A percentile compares a stretch with the other conserved stretches of the same genome.
phyloP scores from a whole-genome alignment of 768 basidiomycete species.

The Podaxis carcinomalis region DNA sequence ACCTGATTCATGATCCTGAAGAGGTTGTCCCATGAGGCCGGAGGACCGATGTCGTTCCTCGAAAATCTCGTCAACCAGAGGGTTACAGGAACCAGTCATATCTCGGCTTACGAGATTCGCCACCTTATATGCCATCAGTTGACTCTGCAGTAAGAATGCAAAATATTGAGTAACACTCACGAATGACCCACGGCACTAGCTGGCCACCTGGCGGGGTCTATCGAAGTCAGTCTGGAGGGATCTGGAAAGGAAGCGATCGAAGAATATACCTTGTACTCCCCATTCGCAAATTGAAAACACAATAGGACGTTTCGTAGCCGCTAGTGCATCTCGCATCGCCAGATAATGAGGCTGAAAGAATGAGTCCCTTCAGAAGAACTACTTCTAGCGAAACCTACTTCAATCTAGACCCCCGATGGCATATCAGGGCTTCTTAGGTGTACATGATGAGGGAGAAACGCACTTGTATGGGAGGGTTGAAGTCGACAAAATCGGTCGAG shows the following conservation, averaged over 20 bases:
- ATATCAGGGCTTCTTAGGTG: not conserved
- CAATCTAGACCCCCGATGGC: constrained; percentile 21
- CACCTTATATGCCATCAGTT: constrained; percentile 21
- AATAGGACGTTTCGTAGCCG: constrained; percentile 39
- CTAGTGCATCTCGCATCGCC: constrained; percentile 43
- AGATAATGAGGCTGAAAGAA: constrained; percentile 32
- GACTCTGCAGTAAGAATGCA: not conserved
- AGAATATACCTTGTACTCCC: constrained; percentile 37
- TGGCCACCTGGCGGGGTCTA: constrained; percentile 49
- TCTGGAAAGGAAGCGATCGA: not conserved
- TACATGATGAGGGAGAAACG: not conserved
- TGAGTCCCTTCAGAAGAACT: not conserved
- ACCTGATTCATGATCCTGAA: constrained; percentile 49
- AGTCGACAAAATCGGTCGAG: constrained; percentile 41
- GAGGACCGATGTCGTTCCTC: constrained; percentile 45
- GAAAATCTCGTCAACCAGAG: not conserved
- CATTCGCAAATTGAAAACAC: constrained; percentile 49
- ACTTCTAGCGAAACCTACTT: constrained; percentile 21
- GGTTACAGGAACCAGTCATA: not conserved
- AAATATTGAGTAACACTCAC: constrained; percentile 18
- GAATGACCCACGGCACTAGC: constrained; percentile 42
- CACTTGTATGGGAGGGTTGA: constrained; percentile 35
- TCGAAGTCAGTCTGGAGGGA: not conserved
- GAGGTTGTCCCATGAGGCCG: constrained; percentile 42
- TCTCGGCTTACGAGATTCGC: constrained; percentile 37